phyloP scores from a whole-genome alignment of 805 yeast genomes.

The Barnettozyma pratensis region DNA sequence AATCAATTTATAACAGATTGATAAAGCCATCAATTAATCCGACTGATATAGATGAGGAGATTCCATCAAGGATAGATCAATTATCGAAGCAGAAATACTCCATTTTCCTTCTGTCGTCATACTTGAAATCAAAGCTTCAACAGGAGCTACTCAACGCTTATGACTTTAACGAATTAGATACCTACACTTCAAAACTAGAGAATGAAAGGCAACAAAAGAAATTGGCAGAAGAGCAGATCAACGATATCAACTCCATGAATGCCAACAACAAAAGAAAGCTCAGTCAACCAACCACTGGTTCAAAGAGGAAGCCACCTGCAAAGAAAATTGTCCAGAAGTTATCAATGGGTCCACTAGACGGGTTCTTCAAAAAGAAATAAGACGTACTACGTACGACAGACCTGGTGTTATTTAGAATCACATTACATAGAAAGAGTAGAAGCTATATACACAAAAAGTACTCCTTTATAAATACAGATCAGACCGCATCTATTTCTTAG shows the following conservation, averaged over 20 bases:
- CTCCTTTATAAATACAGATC: no score
- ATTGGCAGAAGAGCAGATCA: constrained; percentile 27
- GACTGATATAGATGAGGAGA: constrained; percentile 24
- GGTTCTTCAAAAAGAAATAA: constrained; percentile 45
- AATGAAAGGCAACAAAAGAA: constrained; percentile 22
- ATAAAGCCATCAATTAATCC: constrained; percentile 26
- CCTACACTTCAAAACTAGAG: constrained; percentile 23
- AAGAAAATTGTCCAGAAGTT: constrained; percentile 42
- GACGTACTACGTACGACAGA: not conserved
- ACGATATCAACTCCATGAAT: constrained; percentile 23
- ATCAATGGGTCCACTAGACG: constrained; percentile 67
- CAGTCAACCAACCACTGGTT: constrained; percentile 19
- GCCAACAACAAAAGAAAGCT: constrained; percentile 13
- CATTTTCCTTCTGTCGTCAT: constrained; percentile 43
- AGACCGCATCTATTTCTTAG: not conserved
- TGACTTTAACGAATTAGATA: constrained; percentile 26
- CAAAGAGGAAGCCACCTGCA: constrained; percentile 20
- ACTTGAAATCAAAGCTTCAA: constrained; percentile 27
- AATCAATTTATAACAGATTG: constrained; percentile 24
- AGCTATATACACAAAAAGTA: not conserved
- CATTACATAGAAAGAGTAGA: not conserved
- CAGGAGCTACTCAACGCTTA: not conserved
- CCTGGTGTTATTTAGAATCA: not conserved
- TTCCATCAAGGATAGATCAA: constrained; percentile 32
- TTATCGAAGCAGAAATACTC: constrained; percentile 36